These are phyloP conservation scores for Botrytis elliptica DNA, from an alignment of 2,329 filamentous ascomycete species.

Conservation along the genomic window DNA sequence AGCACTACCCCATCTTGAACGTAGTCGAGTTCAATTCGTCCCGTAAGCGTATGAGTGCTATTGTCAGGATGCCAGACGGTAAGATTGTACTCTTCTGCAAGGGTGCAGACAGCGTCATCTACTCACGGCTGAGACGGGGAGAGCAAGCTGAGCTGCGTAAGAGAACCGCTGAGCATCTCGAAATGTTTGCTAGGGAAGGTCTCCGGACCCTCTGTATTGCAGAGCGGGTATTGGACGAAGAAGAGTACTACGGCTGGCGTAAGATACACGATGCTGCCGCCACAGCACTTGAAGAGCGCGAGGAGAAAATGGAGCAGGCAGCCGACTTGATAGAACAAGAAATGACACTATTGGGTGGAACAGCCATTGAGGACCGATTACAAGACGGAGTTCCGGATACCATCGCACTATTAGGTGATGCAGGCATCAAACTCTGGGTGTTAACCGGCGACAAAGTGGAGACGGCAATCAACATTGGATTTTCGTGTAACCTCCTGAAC, in stretches of 20 bases:
- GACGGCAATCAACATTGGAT: conserved; percentile 99
- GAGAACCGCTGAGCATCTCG: conserved; percentile 86
- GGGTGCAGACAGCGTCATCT: conserved; percentile 95
- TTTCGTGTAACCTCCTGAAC: conserved; percentile 94
- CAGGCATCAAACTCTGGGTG: conserved; percentile 98
- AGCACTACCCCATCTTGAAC: conserved; percentile 83
- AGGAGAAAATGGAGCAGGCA: conserved; percentile 88
- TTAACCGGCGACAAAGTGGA: conserved; percentile 98
- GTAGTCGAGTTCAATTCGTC: conserved; percentile 97
- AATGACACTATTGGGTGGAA: conserved; percentile 83
- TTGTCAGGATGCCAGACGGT: conserved; percentile 89
- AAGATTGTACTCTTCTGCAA: conserved; percentile 93
- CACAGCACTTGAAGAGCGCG: conserved; percentile 76
- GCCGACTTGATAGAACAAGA: conserved; percentile 90
- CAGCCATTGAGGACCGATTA: conserved; percentile 93
- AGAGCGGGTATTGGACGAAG: conserved; percentile 73
- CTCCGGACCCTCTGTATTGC: conserved; percentile 93
- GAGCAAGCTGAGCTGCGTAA: conserved; percentile 82
- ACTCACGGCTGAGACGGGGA: conserved; percentile 80
- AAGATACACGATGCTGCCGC: conserved; percentile 80
- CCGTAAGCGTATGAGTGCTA: conserved; percentile 96
- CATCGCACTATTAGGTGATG: conserved; percentile 84
- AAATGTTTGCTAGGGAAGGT: conserved; percentile 95
- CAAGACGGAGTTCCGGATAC: conserved; percentile 97
- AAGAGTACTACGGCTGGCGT: conserved; percentile 81